Conservation (phyloP, 1,284 basidiomycete genomes). For the Cutaneotrichosporon curvatum region DNA sequence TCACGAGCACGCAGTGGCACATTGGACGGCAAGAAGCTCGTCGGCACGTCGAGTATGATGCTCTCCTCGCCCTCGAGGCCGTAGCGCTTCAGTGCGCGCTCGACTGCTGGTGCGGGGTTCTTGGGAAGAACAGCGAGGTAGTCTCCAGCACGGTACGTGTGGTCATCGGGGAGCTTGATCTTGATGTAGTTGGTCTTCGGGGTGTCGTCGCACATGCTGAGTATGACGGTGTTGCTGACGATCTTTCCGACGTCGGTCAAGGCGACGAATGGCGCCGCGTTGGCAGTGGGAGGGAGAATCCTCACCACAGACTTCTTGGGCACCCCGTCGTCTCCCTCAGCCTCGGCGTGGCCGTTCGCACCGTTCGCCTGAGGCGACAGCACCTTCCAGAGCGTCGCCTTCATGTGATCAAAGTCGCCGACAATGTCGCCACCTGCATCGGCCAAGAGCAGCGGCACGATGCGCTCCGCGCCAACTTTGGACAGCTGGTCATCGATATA, state of each 20-base stretch:
- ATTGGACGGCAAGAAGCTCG: conserved; percentile 43
- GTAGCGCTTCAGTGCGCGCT: conserved; percentile 11
- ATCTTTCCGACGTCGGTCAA: conserved; percentile 12
- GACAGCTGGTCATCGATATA: conserved; percentile 48
- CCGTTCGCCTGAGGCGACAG: conserved; percentile 19
- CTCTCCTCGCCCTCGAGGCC: conserved; percentile 18
- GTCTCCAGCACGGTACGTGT: conserved; percentile 50
- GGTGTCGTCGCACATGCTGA: conserved; percentile 2
- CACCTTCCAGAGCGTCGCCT: conserved; percentile 47
- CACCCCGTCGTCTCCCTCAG: neutral
- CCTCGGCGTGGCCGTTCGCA: neutral
- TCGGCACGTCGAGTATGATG: conserved; percentile 10
- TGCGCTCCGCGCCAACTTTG: conserved; percentile 47
- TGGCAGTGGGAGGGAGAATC: conserved; percentile 6
- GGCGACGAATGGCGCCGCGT: conserved; percentile 12
- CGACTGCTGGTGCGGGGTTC: conserved; percentile 8
- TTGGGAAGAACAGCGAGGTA: conserved; percentile 48
- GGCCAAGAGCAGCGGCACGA: conserved; percentile 27
- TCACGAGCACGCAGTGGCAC: conserved; percentile 44
- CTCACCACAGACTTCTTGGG: neutral
- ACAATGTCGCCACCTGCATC: conserved; percentile 49
- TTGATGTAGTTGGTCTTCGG: conserved; percentile 43
- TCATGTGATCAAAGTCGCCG: conserved; percentile 51
- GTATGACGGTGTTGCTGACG: conserved; percentile 14
- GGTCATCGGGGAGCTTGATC: conserved; percentile 49